Base-by-base conservation (phyloP, 495 filamentous ascomycete species). In the Oidiodendron maius region DNA sequence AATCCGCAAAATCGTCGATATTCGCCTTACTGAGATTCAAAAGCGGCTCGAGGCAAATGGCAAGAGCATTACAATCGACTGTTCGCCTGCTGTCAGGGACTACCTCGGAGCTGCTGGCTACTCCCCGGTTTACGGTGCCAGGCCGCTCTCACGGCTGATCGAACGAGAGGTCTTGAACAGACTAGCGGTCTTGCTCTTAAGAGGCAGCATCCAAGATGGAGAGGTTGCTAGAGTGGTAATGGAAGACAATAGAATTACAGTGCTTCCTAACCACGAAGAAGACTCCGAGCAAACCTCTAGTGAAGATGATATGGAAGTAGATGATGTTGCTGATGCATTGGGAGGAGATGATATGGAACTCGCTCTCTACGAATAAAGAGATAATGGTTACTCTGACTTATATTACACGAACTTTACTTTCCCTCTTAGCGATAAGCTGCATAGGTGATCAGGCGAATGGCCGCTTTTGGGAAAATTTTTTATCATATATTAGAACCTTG, bases 81-180 rank as follows among this genome's bases (percentile, higher is more conserved):
- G 91, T 57, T 76, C 82, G 21, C 77, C 86, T 12, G 84, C 85
- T 43, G 93, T 91, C 59, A 89, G 88, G 64, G 88, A 96, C 52
- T 95, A 93, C 61, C 73, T 98, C 10, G 93, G 88, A 53, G 75
- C 73, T 18, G 84, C 89, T 0, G 93, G 93, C 3, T 97, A 98
- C 69, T 91, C 84, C 3, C 93, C 93, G 1, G 88, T 86, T 0
- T 98, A 98, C 55, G 93, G 93, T 63, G 93, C 93, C 25, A 75
- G 93, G 30, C 93, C 93, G 17, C 70, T 98, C 5, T 81, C 81
- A 30, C 77, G 93, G 28, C 76, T 98, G 54, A 94, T 98, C 52
- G 91, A 98, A 71, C 88, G 89, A 65, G 93, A 98, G 65, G 86
- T 98, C 23, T 79, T 98, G 52, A 98, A 98, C 64, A 83, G 83